Conservation (phyloP, 139 green algal genomes). For the Pleodorina starrii region DNA sequence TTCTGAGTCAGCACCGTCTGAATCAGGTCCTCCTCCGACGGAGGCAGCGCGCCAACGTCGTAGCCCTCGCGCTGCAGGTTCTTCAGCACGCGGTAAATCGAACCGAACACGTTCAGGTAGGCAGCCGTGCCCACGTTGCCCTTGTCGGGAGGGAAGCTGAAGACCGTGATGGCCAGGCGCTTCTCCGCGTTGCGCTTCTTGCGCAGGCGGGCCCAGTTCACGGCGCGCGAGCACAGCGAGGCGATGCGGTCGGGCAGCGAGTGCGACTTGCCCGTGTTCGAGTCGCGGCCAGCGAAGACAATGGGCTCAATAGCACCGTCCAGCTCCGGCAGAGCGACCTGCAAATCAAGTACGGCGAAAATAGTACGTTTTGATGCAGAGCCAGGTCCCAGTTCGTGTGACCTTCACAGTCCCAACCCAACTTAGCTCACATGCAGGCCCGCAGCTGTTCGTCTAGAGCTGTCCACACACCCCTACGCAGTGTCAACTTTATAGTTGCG, state of each 20-base stretch:
- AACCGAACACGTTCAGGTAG: slow-evolving; percentile 99
- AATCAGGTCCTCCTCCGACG: slow-evolving; percentile 87
- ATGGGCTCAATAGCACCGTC: slow-evolving; percentile 99
- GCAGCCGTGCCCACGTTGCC: slow-evolving; percentile 99
- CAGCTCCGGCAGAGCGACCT: slow-evolving; percentile 99
- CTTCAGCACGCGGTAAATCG: slow-evolving; percentile 93
- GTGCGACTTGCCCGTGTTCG: slow-evolving; percentile 97
- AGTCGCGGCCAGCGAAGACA: slow-evolving; percentile 97
- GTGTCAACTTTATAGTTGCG: too few species aligned
- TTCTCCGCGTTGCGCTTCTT: slow-evolving; percentile 96
- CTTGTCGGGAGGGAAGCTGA: slow-evolving; percentile 99
- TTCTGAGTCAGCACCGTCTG: slow-evolving; percentile 88
- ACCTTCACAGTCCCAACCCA: too few species aligned
- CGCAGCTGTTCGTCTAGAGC: too few species aligned
- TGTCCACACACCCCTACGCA: too few species aligned
- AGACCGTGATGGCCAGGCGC: slow-evolving; percentile 97
- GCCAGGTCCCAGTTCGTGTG: too few species aligned
- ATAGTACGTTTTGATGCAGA: too few species aligned
- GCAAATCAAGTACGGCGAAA: too few species aligned
- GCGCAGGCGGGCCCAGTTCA: slow-evolving; percentile 96
- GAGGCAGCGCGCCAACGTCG: slow-evolving; percentile 90
- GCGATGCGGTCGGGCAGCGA: slow-evolving; percentile 96
- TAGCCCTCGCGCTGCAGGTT: slow-evolving; percentile 94
- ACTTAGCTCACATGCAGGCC: too few species aligned
- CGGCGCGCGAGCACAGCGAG: slow-evolving; percentile 86